Evolutionary conservation across 148 eudicot species (phyloP).

Genomic region (Gaultheria prostrata): DNA sequence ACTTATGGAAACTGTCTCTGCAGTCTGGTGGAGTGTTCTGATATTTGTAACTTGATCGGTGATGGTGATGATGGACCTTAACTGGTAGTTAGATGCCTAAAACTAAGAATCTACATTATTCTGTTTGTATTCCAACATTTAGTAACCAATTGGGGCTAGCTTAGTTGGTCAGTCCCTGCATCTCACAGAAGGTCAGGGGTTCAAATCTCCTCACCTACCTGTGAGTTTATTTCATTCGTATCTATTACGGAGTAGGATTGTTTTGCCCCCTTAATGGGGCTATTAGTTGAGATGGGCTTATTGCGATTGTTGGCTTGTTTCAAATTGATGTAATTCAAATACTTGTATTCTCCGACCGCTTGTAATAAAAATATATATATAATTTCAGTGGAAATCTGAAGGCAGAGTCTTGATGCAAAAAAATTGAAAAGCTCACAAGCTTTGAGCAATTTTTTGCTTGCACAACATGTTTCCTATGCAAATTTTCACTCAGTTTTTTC

Average conservation of each 20-base stretch:
- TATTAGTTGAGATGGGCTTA: too few species aligned
- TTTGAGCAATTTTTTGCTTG: neutral
- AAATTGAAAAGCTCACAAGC: neutral
- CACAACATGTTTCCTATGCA: neutral
- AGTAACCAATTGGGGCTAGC: too few species aligned
- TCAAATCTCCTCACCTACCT: too few species aligned
- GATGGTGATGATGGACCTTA: slow-evolving; percentile 70
- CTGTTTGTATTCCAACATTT: neutral
- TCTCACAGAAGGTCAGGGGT: too few species aligned
- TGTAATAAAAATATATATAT: neutral
- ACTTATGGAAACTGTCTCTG: slow-evolving; percentile 13
- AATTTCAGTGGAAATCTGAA: neutral
- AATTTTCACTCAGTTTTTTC: neutral
- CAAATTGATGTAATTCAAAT: too few species aligned
- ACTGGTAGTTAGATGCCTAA: slow-evolving; percentile 3
- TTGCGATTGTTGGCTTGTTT: too few species aligned
- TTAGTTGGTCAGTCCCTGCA: too few species aligned
- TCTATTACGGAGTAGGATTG: too few species aligned
- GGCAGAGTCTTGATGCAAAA: neutral
- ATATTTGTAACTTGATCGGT: slow-evolving; percentile 77
- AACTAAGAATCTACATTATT: neutral
- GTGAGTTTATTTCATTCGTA: too few species aligned
- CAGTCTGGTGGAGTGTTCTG: slow-evolving; percentile 81
- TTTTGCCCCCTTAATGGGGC: too few species aligned
- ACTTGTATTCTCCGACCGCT: too few species aligned